Evolutionary conservation across 2,329 filamentous ascomycete species (phyloP).

Genomic region (Fusarium musae): DNA sequence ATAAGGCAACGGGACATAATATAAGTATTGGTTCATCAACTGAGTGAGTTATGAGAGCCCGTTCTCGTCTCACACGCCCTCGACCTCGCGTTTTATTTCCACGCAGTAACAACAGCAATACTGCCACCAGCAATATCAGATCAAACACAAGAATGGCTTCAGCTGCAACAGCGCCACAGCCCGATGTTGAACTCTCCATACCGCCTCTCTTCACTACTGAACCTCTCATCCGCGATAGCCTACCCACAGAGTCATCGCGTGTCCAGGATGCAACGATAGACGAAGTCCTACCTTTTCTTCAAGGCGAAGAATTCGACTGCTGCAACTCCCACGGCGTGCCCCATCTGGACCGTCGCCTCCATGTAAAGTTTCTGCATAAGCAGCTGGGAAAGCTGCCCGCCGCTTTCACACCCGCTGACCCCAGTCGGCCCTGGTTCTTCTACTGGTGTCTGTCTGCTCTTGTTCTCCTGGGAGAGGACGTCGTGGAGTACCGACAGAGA

Average conservation of each 20-base stretch:
- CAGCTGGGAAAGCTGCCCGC: conserved; percentile 72
- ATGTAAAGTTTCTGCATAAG: conserved; percentile 71
- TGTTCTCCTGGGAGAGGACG: conserved; percentile 79
- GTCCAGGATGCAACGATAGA: conserved; percentile 76
- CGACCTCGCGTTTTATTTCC: conserved; percentile 50
- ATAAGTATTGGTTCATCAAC: conserved; percentile 5
- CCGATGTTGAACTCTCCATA: conserved; percentile 46
- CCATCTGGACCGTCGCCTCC: conserved; percentile 72
- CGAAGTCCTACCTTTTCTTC: conserved; percentile 76
- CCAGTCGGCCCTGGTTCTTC: conserved; percentile 90
- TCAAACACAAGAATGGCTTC: conserved; percentile 24
- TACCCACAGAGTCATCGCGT: conserved; percentile 74
- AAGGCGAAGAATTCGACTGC: conserved; percentile 59
- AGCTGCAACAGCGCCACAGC: conserved; percentile 20
- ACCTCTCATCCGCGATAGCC: conserved; percentile 72
- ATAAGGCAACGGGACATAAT: conserved; percentile 38
- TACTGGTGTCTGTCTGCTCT: conserved; percentile 91
- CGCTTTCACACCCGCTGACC: conserved; percentile 79
- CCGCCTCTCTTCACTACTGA: conserved; percentile 67
- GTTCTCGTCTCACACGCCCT: conserved; percentile 42
- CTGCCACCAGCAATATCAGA: conserved; percentile 13
- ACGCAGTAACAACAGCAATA: conserved; percentile 31
- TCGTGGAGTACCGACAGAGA: conserved; percentile 72
- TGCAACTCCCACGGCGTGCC: conserved; percentile 81
- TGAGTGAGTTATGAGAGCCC: conserved; percentile 48